phyloP scores from a whole-genome alignment of 2,329 filamentous ascomycete species.

The Verticillium nonalfalfae region DNA sequence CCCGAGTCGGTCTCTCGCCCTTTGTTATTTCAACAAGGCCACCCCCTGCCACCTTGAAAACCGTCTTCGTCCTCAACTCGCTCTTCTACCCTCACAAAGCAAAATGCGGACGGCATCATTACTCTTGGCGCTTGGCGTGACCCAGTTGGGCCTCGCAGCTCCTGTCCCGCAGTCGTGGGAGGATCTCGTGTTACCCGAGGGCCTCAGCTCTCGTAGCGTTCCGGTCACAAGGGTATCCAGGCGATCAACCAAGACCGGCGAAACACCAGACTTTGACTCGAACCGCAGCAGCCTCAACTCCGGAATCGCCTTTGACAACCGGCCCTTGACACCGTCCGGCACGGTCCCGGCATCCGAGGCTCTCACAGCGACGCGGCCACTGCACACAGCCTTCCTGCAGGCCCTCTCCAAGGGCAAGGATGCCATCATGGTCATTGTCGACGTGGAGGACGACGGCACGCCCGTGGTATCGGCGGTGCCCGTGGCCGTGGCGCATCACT shows the following conservation, averaged over 20 bases:
- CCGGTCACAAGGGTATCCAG: conserved; percentile 1
- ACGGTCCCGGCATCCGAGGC: conserved; percentile 6
- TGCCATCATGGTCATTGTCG: conserved; percentile 7
- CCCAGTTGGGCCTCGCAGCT: conserved; percentile 1
- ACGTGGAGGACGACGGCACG: conserved; percentile 7
- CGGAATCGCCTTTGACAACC: conserved; percentile 7
- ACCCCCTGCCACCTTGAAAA: not conserved
- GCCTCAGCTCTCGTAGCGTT: not conserved
- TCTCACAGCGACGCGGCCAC: conserved; percentile 4
- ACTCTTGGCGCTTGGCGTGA: conserved; percentile 3
- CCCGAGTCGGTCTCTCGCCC: too few species aligned
- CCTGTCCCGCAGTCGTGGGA: conserved; percentile 8
- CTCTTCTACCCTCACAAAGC: not conserved
- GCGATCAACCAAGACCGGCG: not conserved
- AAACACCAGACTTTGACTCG: not conserved
- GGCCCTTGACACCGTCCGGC: conserved; percentile 5
- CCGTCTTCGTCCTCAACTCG: not conserved
- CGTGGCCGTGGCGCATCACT: not conserved
- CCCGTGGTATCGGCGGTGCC: not conserved
- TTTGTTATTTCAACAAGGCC: too few species aligned
- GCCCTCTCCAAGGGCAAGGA: conserved; percentile 1
- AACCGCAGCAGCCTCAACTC: not conserved
- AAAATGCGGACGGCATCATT: conserved; percentile 8
- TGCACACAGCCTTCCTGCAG: conserved; percentile 11
- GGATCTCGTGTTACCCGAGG: conserved; percentile 1